Evolutionary conservation across 2,329 filamentous ascomycete species (phyloP), one percentile per base, ranked within the genome.

Genomic region (Clonostachys sp.): DNA sequence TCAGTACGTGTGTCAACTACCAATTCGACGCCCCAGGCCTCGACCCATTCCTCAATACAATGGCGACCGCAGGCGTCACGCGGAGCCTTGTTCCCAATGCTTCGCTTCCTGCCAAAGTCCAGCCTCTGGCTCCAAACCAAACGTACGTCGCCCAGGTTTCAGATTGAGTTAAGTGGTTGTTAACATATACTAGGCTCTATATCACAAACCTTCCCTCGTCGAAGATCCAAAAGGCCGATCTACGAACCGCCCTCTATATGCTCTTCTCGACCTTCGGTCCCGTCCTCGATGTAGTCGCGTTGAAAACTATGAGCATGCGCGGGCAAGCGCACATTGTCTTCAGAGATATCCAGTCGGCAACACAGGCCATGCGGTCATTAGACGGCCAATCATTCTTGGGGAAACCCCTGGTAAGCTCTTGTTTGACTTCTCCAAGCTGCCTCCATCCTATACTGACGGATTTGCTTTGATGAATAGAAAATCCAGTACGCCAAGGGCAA

Each of bases 261-360:
- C 80, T 97, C 12, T 97, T 97, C 66, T 90, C 91, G 12, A 95
- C 91, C 13, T 95, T 96, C 63, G 94, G 94, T 39, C 84, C 90
- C 1, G 87, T 99, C 14, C 81, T 99, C 49, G 94, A 99, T 63
- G 82, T 99, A 17, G 87, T 96, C 44, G 89, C 89, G 33, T 75
- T 96, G 57, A 95, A 91, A 72, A 95, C 89, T 2, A 77, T 78
- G 65, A 90, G 90, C 71, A 96, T 97, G 91, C 86, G 94, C 44
- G 94, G 94, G 4, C 94, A 99, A 69, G 94, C 94, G 51, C 94
- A 97, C 61, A 75, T 99, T 51, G 87, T 94, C 13, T 97, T 91
- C 65, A 82, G 89, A 49, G 92, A 99, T 64, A 76, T 92, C 34
- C 87, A 96, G 55, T 84, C 89, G n/a, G 90, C 91, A 45, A 96